phyloP scores from a whole-genome alignment of 2,329 filamentous ascomycete genomes.

The Didymella pomorum region DNA sequence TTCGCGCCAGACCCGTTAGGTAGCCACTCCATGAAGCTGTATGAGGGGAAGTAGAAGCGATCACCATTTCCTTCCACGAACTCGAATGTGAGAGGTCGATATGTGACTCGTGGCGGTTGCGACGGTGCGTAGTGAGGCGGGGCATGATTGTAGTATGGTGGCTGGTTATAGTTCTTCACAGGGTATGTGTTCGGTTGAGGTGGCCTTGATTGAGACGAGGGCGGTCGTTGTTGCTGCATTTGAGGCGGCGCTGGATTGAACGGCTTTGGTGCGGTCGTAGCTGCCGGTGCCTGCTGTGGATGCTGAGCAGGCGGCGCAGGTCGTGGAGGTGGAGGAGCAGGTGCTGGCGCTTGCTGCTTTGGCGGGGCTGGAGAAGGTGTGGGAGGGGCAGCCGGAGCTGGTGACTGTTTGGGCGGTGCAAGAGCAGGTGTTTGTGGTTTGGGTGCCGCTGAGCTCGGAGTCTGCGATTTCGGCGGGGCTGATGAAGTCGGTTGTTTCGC shows the following conservation, averaged over 20 bases:
- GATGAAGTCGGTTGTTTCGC: conserved; percentile 28
- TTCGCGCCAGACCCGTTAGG: conserved; percentile 69
- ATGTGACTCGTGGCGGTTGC: conserved; percentile 56
- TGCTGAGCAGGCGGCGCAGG: conserved; percentile 16
- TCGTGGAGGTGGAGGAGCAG: conserved; percentile 23
- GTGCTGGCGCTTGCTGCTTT: conserved; percentile 10
- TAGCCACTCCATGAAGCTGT: conserved; percentile 76
- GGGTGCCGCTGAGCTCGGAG: conserved; percentile 25
- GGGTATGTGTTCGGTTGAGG: conserved; percentile 34
- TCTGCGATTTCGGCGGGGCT: background rate
- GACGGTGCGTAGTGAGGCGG: conserved; percentile 41
- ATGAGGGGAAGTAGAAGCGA: conserved; percentile 79
- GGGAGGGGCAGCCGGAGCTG: conserved; percentile 20
- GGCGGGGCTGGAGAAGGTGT: conserved; percentile 24
- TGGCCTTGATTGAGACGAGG: conserved; percentile 25
- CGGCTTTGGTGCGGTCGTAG: conserved; percentile 27
- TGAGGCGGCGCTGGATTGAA: conserved; percentile 27
- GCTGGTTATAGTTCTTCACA: conserved; percentile 28
- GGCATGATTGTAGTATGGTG: conserved; percentile 33
- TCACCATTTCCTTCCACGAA: conserved; percentile 65
- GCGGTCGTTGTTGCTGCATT: conserved; percentile 30
- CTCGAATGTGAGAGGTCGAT: conserved; percentile 50
- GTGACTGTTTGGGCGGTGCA: conserved; percentile 21
- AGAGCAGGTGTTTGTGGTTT: conserved; percentile 23
- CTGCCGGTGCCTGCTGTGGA: conserved; percentile 11